These are phyloP conservation scores for Raphanus hybrid DNA, from an alignment of 441 rosid species.

Conservation along the genomic window DNA sequence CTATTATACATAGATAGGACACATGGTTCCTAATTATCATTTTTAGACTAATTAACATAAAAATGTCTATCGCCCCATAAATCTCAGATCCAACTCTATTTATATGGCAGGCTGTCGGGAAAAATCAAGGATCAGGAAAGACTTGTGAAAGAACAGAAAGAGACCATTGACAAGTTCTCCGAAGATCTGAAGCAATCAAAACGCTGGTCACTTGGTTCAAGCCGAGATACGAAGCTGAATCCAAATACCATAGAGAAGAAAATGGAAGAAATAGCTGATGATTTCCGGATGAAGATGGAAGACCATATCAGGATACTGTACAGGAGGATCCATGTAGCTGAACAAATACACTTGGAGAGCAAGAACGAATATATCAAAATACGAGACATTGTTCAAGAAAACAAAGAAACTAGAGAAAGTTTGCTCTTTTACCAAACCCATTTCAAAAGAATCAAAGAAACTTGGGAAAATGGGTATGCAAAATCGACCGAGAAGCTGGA, in stretches of 20 bases:
- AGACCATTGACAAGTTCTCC: constrained; percentile 37
- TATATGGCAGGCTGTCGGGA: constrained; percentile 6
- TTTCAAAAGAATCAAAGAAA: constrained; percentile 45
- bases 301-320: constrained; percentile 44
- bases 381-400: neutral
- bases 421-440: constrained; percentile 45
- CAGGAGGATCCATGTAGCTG: constrained; percentile 44
- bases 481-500: constrained; percentile 46
- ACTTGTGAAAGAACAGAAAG: constrained; percentile 52
- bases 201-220: constrained; percentile 48
- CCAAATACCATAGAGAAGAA: constrained; percentile 56
- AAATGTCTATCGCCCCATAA: neutral
- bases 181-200: constrained; percentile 52
- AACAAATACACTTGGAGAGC: constrained; percentile 13
- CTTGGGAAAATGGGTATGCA: constrained; percentile 44
- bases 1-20: neutral
- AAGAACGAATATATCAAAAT: constrained; percentile 3
- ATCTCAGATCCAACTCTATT: neutral
- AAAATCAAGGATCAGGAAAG: constrained; percentile 48
- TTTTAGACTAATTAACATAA: neutral
- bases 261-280: constrained; percentile 69
- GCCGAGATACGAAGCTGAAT: constrained; percentile 46
- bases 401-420: constrained; percentile 41
- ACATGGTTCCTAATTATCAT: no score
- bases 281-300: constrained; percentile 52